Base-by-base conservation (phyloP, 139 green algal genomes). In the Chlorella vulgaris region DNA sequence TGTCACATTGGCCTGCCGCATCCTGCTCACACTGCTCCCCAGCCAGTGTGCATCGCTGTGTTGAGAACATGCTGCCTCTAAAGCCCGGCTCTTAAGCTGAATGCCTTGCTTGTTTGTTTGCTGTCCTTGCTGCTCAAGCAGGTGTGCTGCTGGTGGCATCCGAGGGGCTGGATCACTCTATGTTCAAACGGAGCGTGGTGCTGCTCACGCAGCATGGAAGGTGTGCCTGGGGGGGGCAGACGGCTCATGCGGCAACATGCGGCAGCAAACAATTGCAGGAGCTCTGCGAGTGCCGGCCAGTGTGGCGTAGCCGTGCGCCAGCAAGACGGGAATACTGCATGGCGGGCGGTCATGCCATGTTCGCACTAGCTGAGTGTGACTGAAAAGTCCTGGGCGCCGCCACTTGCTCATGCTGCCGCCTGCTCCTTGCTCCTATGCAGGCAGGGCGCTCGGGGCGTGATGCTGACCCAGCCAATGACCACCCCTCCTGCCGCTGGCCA, bases 131-230 rank as follows among this genome's bases (percentile, higher is more conserved):
- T n/a, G n/a, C n/a, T n/a, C n/a, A n/a, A n/a, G 26, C 82, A 79
- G 81, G 82, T 22, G 62, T 74, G 65, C 81, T 89, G 74, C 81
- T 88, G 78, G 83, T 81, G 42, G 83, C 83, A 1, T 80, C 71
- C 21, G 78, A 80, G 33, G 68, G 80, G 28, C 73, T 88, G 60
- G 71, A 90, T 31, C 47, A 61, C 29, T 78, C 60, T 6, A 82
- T 90, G 19, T 90, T 90, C 79, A 5, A 60, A 33, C 78, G 75
- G 33, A 82, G 55, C 63, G 83, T 88, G 33, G 76, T 90, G 43
- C 74, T 90, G 62, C 70, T 90, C 13, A 81, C 76, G 21, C 42
- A 82, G 69, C 83, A 88, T 69, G 36, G 38, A 42, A 53, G 73
- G 73, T 79, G 73, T 21, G 33, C 31, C 26, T 26, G 6, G 8